phyloP scores from a whole-genome alignment of 306 rosid genomes.

The Cucurbita maxima region DNA sequence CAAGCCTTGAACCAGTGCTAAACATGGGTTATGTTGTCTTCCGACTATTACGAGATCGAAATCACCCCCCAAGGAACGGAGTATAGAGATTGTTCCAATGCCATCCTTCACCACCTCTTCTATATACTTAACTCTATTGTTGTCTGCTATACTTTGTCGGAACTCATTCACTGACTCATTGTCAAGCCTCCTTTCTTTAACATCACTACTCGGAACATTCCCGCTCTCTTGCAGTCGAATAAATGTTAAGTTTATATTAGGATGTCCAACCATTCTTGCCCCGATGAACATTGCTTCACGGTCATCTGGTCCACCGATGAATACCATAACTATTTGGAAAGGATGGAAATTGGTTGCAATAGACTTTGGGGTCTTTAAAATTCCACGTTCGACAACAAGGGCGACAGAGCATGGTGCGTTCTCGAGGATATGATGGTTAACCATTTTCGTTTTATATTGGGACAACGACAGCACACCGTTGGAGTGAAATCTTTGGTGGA shows the following conservation, averaged over 20 bases:
- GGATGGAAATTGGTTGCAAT: neutral
- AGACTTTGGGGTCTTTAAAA: neutral
- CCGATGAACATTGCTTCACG: neutral
- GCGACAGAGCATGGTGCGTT: neutral
- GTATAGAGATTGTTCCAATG: constrained; percentile 13
- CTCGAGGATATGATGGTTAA: neutral
- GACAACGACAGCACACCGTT: neutral
- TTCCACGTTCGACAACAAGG: neutral
- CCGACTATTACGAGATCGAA: constrained; percentile 23
- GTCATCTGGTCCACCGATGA: neutral
- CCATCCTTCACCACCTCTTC: constrained; percentile 24
- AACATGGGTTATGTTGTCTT: constrained; percentile 5
- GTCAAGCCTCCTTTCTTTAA: neutral
- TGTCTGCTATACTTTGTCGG: constrained; percentile 4
- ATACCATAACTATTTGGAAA: neutral
- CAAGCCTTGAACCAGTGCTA: constrained; percentile 9
- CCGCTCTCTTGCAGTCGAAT: neutral
- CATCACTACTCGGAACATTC: neutral
- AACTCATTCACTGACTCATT: constrained; percentile 13
- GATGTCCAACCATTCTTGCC: neutral
- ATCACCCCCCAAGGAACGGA: constrained; percentile 10
- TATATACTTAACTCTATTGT: constrained; percentile 12
- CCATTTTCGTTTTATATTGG: neutral
- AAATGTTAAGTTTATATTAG: neutral
- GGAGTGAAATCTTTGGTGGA: neutral